Percentiles rank a stretch among this genome's conserved stretches.
These are phyloP conservation scores for Candida frijolesensis DNA, from an alignment of 1,139 yeast species.

Conservation along the genomic window DNA sequence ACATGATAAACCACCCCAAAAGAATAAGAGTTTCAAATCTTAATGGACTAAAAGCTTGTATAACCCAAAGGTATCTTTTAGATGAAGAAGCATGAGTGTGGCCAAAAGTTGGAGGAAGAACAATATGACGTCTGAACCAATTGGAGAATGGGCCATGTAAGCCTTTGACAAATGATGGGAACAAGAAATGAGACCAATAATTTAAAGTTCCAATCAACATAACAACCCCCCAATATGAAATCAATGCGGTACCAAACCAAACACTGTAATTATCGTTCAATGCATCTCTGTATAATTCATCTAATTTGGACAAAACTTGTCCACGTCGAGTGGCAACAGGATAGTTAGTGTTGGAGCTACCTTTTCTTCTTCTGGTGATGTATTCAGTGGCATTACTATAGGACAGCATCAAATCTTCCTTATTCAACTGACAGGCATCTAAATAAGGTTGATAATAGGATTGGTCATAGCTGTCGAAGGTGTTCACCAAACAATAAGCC, in stretches of 20 bases:
- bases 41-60: conserved; percentile 20
- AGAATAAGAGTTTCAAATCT: conserved; percentile 23
- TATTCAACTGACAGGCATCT: conserved; percentile 24
- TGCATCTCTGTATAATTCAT: conserved; percentile 3
- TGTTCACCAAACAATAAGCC: conserved; percentile 30
- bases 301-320: background rate
- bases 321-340: conserved; percentile 31
- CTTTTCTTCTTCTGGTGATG: conserved; percentile 14
- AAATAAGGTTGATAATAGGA: conserved; percentile 24
- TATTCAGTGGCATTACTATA: conserved; percentile 30
- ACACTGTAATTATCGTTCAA: conserved; percentile 12
- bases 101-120: conserved; percentile 15
- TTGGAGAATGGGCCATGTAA: conserved; percentile 13
- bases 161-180: conserved; percentile 16
- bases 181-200: conserved; percentile 23
- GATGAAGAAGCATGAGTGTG: conserved; percentile 12
- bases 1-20: conserved; percentile 12
- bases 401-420: conserved; percentile 22
- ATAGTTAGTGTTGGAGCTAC: conserved; percentile 22
- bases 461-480: conserved; percentile 12
- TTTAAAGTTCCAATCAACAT: conserved; percentile 21
- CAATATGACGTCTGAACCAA: conserved; percentile 13
- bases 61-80: background rate
- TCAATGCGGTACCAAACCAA: conserved; percentile 19
- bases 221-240: conserved; percentile 24